phyloP scores from a whole-genome alignment of 345 rosid genomes.

The Arabidopsis arenosa region DNA sequence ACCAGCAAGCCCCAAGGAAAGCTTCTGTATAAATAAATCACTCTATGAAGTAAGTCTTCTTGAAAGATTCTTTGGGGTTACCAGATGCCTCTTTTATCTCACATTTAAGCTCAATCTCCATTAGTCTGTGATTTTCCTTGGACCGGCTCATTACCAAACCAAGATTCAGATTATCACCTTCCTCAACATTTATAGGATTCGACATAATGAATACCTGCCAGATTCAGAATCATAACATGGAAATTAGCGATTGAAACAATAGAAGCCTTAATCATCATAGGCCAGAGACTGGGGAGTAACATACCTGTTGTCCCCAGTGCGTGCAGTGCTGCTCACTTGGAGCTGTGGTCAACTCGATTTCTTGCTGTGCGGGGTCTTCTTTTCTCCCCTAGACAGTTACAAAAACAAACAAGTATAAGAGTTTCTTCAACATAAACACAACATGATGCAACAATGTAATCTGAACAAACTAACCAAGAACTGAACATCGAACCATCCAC shows the following conservation, averaged over 20 bases:
- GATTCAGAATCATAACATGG: not conserved
- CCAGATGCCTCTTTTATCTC: conserved; percentile 66
- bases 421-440: conserved; percentile 7
- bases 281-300: not conserved
- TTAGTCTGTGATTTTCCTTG: conserved; percentile 80
- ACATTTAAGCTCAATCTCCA: conserved; percentile 81
- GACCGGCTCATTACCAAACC: conserved; percentile 85
- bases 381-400: conserved; percentile 62
- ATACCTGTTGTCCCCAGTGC: conserved; percentile 99
- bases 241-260: not conserved
- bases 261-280: not conserved
- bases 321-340: conserved; percentile 81
- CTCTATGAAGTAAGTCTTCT: conserved; percentile 70
- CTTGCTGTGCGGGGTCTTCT: conserved; percentile 73
- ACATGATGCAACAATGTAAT: conserved; percentile 23
- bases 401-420: conserved; percentile 25
- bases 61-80: conserved; percentile 53
- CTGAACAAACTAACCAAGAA: conserved; percentile 68
- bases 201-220: conserved; percentile 78
- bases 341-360: conserved; percentile 87
- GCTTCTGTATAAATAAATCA: conserved; percentile 49
- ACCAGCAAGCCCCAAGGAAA: conserved; percentile 17
- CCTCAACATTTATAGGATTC: conserved; percentile 53
- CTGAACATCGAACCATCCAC: conserved; percentile 98
- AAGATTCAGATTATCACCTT: conserved; percentile 64